Conservation (phyloP, 805 yeast species). For the Candida pseudofarinosa region DNA sequence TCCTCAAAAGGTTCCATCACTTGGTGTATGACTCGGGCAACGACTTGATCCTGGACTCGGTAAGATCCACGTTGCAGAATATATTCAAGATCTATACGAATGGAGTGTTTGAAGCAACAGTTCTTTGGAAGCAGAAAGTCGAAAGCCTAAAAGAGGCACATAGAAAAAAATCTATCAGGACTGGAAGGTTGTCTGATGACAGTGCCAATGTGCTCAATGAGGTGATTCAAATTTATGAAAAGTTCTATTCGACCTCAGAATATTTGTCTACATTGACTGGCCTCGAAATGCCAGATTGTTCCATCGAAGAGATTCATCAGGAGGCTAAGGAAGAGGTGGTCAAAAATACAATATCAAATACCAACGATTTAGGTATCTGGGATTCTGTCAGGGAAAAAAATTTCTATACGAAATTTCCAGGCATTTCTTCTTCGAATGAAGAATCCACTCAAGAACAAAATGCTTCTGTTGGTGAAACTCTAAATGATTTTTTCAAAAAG, state of each 20-base stretch:
- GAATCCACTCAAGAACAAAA: constrained; percentile 10
- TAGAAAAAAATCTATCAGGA: constrained; percentile 56
- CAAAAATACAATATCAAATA: constrained; percentile 16
- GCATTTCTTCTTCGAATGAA: constrained; percentile 21
- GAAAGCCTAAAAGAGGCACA: constrained; percentile 35
- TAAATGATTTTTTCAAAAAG: constrained; percentile 39
- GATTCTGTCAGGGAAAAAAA: constrained; percentile 58
- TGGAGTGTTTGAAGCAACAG: constrained; percentile 36
- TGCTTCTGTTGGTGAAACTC: constrained; percentile 27
- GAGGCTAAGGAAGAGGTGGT: constrained; percentile 19
- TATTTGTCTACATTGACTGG: constrained; percentile 40
- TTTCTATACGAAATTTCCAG: constrained; percentile 60
- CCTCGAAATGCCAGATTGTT: constrained; percentile 19
- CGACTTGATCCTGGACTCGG: constrained; percentile 21
- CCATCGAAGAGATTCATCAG: constrained; percentile 8
- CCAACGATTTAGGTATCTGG: constrained; percentile 46
- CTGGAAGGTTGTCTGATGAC: constrained; percentile 56
- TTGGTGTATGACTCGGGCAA: constrained; percentile 25
- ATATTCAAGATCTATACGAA: constrained; percentile 41
- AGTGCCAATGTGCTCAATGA: constrained; percentile 31
- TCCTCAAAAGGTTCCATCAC: constrained; percentile 44
- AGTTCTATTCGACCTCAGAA: constrained; percentile 40
- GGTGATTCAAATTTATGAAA: constrained; percentile 35
- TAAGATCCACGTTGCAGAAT: constrained; percentile 25
- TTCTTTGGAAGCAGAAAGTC: constrained; percentile 31